Base-by-base conservation (phyloP, 345 rosid genomes). In the Toxicodendron radicans region DNA sequence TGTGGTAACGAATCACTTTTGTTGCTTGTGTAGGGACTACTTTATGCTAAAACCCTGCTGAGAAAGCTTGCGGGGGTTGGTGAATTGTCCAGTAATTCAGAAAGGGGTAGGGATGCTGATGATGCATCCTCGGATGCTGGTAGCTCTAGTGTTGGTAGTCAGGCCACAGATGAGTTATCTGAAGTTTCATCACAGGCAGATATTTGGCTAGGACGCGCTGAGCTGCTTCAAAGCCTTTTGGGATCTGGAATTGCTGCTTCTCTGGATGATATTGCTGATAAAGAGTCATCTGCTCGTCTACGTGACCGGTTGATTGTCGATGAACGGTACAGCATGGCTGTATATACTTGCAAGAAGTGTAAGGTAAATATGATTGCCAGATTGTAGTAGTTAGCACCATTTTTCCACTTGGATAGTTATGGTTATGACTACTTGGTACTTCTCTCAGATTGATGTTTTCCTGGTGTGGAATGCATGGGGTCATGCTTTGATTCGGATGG, bases 391-490 rank as follows among this genome's bases (percentile, higher is more conserved):
- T 63, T 66, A 16, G 54, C 64, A 61, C 23, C 74, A 53, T 65
- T 73, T 49, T 74, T 79, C 71, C 71, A 9, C 70, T 49, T 54
- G 60, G 61, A 75, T 66, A 23, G 59, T 68, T 64, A 59, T 66
- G 78, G 35, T 78, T 70, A 73, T 76, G 24, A 73, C 12, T 32
- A 70, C 10, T 61, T 58, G 53, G 46, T 52, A 49, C 76, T 66
- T 76, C 41, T 79, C 73, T 78, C 89, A 95, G 99, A 90, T 95
- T 80, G 97, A 95, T 79, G 92, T 87, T 77, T 89, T 91, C 78
- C 99, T 94, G 9, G 99, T 91, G 52, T 95, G 99, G 99, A 95
- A 83, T 84, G 97, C 97, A 21, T 95, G 99, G 99, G 99, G 99
- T 49, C 97, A 90, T 86, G 99, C 99, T 81, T 89, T 95, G 79